These are phyloP conservation scores for Aureobasidium sp. DNA, from an alignment of 2,329 filamentous ascomycete genomes.

Conservation along the genomic window DNA sequence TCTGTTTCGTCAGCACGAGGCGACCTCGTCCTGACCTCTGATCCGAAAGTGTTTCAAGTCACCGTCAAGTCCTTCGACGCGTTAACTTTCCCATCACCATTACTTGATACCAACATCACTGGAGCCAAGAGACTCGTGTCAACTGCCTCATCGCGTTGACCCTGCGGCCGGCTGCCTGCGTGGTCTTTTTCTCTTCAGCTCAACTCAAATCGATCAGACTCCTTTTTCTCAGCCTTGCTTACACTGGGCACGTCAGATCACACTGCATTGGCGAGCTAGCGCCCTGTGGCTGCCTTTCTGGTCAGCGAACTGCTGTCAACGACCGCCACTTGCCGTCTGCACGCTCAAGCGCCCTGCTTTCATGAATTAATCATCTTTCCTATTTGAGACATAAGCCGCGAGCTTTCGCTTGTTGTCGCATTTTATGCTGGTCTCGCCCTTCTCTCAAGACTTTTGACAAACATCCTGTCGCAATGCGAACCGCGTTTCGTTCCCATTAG, in stretches of 20 bases:
- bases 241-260: conserved; percentile 8
- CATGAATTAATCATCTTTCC: not conserved
- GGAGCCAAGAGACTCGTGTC: conserved; percentile 2
- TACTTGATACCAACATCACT: not conserved
- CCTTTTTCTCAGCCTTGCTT: conserved; percentile 6
- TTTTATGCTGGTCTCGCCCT: not conserved
- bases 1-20: not conserved
- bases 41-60: not conserved
- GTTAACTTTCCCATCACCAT: not conserved
- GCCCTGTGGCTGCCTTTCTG: not conserved
- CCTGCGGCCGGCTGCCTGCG: not conserved
- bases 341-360: not conserved
- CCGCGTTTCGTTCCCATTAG: not conserved
- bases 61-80: conserved; percentile 5
- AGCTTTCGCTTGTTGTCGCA: not conserved
- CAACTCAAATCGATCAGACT: not conserved
- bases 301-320: not conserved
- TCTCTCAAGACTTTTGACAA: too few species aligned
- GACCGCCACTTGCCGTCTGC: not conserved
- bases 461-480: not conserved
- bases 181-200: not conserved
- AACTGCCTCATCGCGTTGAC: not conserved
- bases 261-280: not conserved
- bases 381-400: not conserved
- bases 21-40: not conserved